Evolutionary conservation across 2,329 filamentous ascomycete species (phyloP).

Genomic region (Claviceps arundinis): DNA sequence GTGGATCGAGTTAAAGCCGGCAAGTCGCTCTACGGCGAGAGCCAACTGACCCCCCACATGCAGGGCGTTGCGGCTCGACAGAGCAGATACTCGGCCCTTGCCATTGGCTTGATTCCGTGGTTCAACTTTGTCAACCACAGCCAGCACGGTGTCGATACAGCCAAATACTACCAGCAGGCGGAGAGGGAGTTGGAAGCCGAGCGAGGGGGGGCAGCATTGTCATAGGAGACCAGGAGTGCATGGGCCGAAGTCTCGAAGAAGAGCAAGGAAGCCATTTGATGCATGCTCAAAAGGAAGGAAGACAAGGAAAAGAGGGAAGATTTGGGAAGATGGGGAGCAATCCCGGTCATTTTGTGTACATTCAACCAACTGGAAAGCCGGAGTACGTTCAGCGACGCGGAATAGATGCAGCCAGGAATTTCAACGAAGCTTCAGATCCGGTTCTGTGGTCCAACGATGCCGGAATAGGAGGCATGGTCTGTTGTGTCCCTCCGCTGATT

Average conservation of each 20-base stretch:
- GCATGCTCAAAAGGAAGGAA: not conserved
- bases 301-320: not conserved
- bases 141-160: slow-evolving; percentile 91
- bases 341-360: not conserved
- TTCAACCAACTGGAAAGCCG: slow-evolving; percentile 3
- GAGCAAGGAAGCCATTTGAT: not conserved
- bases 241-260: not conserved
- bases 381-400: slow-evolving; percentile 10
- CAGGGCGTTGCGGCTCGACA: slow-evolving; percentile 88
- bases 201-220: slow-evolving; percentile 11
- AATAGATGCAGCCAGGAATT: not conserved
- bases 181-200: slow-evolving; percentile 87
- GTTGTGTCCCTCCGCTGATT: no score
- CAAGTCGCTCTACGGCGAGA: slow-evolving; percentile 77
- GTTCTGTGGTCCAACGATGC: not conserved
- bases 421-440: not conserved
- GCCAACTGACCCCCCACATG: slow-evolving; percentile 68
- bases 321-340: not conserved
- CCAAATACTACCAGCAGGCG: slow-evolving; percentile 94
- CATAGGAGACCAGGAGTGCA: not conserved
- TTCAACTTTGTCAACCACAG: slow-evolving; percentile 98
- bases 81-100: slow-evolving; percentile 78
- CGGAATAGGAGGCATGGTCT: no score
- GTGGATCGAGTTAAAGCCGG: slow-evolving; percentile 89
- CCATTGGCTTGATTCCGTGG: slow-evolving; percentile 79